Evolutionary conservation across 148 eudicot genomes (phyloP).

Genomic region (Diospyros kaki): DNA sequence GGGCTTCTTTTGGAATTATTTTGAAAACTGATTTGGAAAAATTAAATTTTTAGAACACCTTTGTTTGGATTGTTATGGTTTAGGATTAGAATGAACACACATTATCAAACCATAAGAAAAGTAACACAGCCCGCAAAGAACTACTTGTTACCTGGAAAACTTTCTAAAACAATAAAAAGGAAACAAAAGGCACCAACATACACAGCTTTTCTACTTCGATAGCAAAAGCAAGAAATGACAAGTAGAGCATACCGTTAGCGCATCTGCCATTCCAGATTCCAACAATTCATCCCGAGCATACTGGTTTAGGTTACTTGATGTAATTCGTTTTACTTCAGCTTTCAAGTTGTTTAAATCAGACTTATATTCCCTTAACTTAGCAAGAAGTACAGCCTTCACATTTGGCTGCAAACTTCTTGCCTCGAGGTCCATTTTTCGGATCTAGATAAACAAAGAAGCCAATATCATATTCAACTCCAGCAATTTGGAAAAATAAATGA

Average conservation of each 20-base stretch:
- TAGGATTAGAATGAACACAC: background rate
- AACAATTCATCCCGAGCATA: slow-evolving; percentile 53
- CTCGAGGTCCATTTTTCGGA: slow-evolving; percentile 63
- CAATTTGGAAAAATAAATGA: slow-evolving; percentile 7
- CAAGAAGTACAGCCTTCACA: slow-evolving; percentile 56
- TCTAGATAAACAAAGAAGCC: slow-evolving; percentile 26
- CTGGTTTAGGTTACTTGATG: slow-evolving; percentile 39
- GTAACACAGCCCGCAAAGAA: background rate
- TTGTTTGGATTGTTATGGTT: background rate
- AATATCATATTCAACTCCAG: background rate
- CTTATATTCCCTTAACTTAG: slow-evolving; percentile 55
- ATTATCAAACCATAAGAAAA: background rate
- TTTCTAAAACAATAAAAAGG: background rate
- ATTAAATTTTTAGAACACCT: background rate
- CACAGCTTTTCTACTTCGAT: background rate
- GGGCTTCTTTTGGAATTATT: background rate
- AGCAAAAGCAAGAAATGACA: background rate
- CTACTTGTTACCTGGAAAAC: background rate
- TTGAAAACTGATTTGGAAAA: background rate
- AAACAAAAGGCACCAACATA: background rate
- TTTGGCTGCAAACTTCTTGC: slow-evolving; percentile 60
- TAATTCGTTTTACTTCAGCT: slow-evolving; percentile 45
- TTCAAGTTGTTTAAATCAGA: slow-evolving; percentile 61
- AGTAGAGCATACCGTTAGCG: slow-evolving; percentile 30
- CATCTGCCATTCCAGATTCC: slow-evolving; percentile 62